Evolutionary conservation across 1,284 basidiomycete species (phyloP), one percentile per base, ranked within the genome.

Genomic region (Phylloporus sp.): DNA sequence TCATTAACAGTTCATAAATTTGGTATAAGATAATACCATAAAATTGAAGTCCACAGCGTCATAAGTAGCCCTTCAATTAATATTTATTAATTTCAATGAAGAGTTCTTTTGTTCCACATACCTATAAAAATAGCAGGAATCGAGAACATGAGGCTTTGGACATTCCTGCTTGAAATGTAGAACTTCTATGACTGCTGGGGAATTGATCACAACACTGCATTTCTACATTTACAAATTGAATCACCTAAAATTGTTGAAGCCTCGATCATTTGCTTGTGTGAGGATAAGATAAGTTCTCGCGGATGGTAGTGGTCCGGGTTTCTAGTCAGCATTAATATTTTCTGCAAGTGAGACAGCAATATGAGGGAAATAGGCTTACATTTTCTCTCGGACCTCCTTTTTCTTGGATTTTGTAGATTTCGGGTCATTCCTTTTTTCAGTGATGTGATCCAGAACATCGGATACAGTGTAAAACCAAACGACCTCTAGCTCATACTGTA

Each of bases 81-180:
- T n/a, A n/a, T n/a, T n/a, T n/a, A n/a, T n/a, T n/a, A n/a, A n/a
- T n/a, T n/a, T n/a, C n/a, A n/a, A n/a, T n/a, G n/a, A n/a, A n/a
- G n/a, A n/a, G n/a, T n/a, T n/a, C n/a, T n/a, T 27, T 37, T 23
- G 5, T 47, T 1, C 3, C 1, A 60, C 57, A 58, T 59, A 68
- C 66, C 41, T 5, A 43, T 68, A 69, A 5, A 69, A 69, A 62
- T 69, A 69, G 43, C 68, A 69, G 55, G 4, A 8, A 7, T 10
- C 56, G 4, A 69, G 53, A 3, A 68, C 62, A 47, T 55, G 56
- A 4, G 62, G 66, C 15, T 49, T 64, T 37, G 66, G 66, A 56
- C 62, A 59, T 64, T 62, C 63, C 12, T 68, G 66, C 35, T 4
- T 61, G 23, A 69, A 69, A 17, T 68, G 12, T 27, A 70, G 49